phyloP scores from a whole-genome alignment of 768 basidiomycete species.

The Lepiota venenata region DNA sequence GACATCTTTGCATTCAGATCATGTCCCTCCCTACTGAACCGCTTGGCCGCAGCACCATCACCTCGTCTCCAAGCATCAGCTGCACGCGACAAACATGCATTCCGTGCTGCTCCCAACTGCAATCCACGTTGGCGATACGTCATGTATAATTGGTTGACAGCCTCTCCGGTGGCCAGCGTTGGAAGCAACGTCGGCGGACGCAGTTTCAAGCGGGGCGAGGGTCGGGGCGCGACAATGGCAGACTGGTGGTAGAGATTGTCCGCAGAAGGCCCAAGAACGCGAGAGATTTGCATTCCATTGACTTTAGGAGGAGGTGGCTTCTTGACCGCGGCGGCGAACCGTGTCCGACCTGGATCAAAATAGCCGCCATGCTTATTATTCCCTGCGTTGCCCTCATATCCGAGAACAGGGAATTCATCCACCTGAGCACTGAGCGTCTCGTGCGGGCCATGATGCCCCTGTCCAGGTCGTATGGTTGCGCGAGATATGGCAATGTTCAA shows the following conservation, averaged over 20 bases:
- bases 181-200: constrained; percentile 83
- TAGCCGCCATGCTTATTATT: constrained; percentile 41
- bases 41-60: constrained; percentile 93
- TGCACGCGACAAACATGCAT: constrained; percentile 90
- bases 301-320: constrained; percentile 43
- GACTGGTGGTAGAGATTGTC: constrained; percentile 63
- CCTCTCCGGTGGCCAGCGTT: constrained; percentile 82
- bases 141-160: constrained; percentile 83
- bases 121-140: constrained; percentile 83
- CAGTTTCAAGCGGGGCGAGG: constrained; percentile 84
- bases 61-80: constrained; percentile 96
- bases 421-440: constrained; percentile 38
- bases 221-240: constrained; percentile 72
- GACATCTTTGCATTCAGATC: constrained; percentile 92
- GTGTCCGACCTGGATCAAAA: constrained; percentile 82
- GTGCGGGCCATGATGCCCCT: constrained; percentile 28
- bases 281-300: constrained; percentile 49
- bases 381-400: constrained; percentile 40
- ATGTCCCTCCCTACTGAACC: constrained; percentile 92
- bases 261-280: constrained; percentile 51
- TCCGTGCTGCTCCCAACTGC: constrained; percentile 90
- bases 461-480: constrained; percentile 54
- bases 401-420: constrained; percentile 76
- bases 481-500: constrained; percentile 66
- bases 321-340: constrained; percentile 92